Base-by-base conservation (phyloP, 768 basidiomycete genomes). In the Termitomyces sp. region DNA sequence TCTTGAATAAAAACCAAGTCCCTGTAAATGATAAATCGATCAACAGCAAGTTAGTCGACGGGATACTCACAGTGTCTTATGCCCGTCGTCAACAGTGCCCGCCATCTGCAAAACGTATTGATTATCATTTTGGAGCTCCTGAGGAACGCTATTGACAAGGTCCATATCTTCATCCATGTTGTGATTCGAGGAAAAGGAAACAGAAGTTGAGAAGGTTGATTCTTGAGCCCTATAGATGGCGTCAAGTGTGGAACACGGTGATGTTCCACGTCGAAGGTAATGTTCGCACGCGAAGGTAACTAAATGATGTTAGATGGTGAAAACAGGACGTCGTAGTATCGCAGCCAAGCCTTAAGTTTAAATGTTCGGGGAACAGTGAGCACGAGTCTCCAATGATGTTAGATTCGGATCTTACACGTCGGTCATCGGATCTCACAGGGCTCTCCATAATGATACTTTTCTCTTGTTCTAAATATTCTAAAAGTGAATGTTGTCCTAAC, bases 1-100 rank as follows among this genome's bases (percentile, higher is more conserved):
- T 97, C 94, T 70, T 96, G 92, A 20, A 97, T 84, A 75, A 97
- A 97, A 47, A 94, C 94, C 59, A 97, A 84, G 74, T 97, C 94
- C 59, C 92, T 94, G 69, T 36, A 35, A 57, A 43, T 44, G 43
- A 52, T 41, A 36, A 54, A 47, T 32, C 54, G 57, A 57, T 69
- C 38, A 67, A 66, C 60, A 62, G 50, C 56, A 55, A 57, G 33
- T 38, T 54, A 54, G 46, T 33, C 47, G 40, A 58, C 62, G 63
- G 59, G 38, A 54, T 36, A 78, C 87, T 67, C 74, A 88, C 90
- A 90, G 81, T 83, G 89, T 87, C 75, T 90, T 92, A 58, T 84
- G 79, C 16, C 76, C 73, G 41, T 68, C 70, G 58, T 75, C 76
- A 52, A 66, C 40, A 14, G 43, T 51, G 48, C 56, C 62, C 54